A percentile compares a stretch with the other conserved stretches of the same genome.
phyloP scores from a whole-genome alignment of 176 grass and related monocot genomes.

The Raddia guianensis region DNA sequence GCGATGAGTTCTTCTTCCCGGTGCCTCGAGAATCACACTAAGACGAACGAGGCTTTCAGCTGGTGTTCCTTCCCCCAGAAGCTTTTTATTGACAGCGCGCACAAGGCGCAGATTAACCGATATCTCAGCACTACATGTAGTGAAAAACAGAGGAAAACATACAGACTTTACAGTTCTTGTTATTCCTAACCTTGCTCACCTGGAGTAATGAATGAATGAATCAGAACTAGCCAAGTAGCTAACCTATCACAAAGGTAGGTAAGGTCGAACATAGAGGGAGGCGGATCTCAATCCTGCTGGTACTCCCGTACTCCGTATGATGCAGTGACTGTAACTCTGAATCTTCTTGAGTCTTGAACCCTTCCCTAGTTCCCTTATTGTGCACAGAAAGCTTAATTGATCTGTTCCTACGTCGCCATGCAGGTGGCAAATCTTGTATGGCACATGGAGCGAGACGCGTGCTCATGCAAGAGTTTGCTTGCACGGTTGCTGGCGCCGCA shows the following conservation, averaged over 20 bases:
- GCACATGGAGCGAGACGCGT: neutral
- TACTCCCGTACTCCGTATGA: neutral
- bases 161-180: neutral
- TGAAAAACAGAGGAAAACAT: neutral
- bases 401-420: neutral
- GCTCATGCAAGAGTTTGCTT: constrained; percentile 28
- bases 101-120: neutral
- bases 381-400: neutral
- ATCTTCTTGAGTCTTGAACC: neutral
- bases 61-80: neutral
- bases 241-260: neutral
- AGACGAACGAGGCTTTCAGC: neutral
- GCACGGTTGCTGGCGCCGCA: neutral
- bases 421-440: neutral
- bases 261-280: neutral
- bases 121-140: neutral
- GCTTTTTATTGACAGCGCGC: constrained; percentile 8
- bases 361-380: neutral
- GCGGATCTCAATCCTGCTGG: neutral
- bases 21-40: neutral
- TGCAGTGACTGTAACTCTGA: neutral
- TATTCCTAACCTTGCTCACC: constrained; percentile 6
- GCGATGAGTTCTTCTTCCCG: too few relatives aligned
- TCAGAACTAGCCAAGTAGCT: neutral
- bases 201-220: neutral